Percentiles rank a stretch among this genome's conserved stretches.
These are phyloP conservation scores for Raddia distichophylla DNA, from an alignment of 176 grass and related monocot genomes.

Conservation along the genomic window DNA sequence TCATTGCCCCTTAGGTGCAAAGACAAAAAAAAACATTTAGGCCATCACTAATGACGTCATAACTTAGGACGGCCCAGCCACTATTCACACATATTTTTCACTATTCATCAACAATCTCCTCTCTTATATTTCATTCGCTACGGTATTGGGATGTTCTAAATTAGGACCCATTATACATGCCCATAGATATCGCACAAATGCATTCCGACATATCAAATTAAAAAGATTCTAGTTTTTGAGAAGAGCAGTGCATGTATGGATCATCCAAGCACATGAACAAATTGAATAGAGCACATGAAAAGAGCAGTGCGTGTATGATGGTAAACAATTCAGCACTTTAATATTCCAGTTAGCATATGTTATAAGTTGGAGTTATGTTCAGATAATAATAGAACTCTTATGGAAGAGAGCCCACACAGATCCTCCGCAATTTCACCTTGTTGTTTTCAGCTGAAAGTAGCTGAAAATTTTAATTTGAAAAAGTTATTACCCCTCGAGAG, in stretches of 20 bases:
- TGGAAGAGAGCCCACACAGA: not conserved
- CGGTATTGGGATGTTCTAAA: no score
- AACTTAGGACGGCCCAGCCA: no score
- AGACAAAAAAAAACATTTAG: not conserved
- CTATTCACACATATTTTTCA: no score
- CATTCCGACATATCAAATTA: not conserved
- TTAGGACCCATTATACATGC: no score
- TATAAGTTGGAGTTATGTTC: not conserved
- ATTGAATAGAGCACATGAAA: not conserved
- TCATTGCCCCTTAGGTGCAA: slow-evolving; percentile 67
- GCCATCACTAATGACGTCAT: no score
- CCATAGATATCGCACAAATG: not conserved
- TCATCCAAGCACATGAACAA: slow-evolving; percentile 8
- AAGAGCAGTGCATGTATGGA: not conserved
- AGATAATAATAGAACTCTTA: not conserved
- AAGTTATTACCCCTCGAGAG: no score
- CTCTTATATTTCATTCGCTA: no score
- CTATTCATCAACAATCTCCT: no score
- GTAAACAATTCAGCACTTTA: not conserved
- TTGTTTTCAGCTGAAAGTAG: no score
- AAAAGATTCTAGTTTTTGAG: slow-evolving; percentile 11
- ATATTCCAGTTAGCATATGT: not conserved
- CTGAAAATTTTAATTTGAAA: no score
- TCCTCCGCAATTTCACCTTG: no score
- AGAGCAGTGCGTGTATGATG: not conserved